A percentile compares a stretch with the other conserved stretches of the same genome.
These are phyloP conservation scores for Monilinia vaccinii-corymbosi DNA, from an alignment of 2,329 filamentous ascomycete species.

Conservation along the genomic window DNA sequence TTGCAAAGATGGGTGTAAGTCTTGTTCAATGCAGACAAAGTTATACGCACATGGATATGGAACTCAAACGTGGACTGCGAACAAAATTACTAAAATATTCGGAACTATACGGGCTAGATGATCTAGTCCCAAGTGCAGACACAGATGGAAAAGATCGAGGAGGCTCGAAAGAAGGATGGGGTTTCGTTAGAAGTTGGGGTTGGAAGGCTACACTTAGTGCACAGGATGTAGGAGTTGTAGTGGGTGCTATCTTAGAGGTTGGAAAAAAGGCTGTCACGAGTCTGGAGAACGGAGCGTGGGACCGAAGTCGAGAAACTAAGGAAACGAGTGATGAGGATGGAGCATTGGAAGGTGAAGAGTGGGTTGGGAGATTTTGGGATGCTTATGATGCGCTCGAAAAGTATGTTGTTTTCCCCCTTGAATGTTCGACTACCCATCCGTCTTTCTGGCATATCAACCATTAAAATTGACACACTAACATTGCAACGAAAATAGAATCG, in stretches of 20 bases:
- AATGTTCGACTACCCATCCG: neutral
- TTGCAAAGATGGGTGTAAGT: slow-evolving; percentile 97
- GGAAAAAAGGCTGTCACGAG: slow-evolving; percentile 43
- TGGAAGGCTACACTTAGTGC: slow-evolving; percentile 93
- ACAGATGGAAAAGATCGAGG: slow-evolving; percentile 60
- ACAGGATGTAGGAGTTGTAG: slow-evolving; percentile 85
- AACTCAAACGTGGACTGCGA: slow-evolving; percentile 79
- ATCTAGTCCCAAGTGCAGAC: slow-evolving; percentile 74
- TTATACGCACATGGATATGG: slow-evolving; percentile 98
- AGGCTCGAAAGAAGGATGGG: slow-evolving; percentile 83
- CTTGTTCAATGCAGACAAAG: slow-evolving; percentile 88
- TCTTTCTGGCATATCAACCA: too few relatives aligned
- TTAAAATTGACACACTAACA: slow-evolving; percentile 33
- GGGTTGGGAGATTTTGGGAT: slow-evolving; percentile 59
- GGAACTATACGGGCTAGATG: slow-evolving; percentile 86
- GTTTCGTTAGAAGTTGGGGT: slow-evolving; percentile 94
- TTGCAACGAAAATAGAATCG: slow-evolving; percentile 47
- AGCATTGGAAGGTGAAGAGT: slow-evolving; percentile 49
- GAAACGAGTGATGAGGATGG: slow-evolving; percentile 38
- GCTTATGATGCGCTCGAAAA: slow-evolving; percentile 64
- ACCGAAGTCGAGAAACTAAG: slow-evolving; percentile 33
- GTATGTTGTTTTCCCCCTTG: slow-evolving; percentile 32
- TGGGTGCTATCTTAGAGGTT: slow-evolving; percentile 88
- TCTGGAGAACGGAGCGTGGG: slow-evolving; percentile 25
- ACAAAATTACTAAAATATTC: slow-evolving; percentile 85